Conservation (phyloP, 108 stramenopile species). For the Skeletonema tropicum region DNA sequence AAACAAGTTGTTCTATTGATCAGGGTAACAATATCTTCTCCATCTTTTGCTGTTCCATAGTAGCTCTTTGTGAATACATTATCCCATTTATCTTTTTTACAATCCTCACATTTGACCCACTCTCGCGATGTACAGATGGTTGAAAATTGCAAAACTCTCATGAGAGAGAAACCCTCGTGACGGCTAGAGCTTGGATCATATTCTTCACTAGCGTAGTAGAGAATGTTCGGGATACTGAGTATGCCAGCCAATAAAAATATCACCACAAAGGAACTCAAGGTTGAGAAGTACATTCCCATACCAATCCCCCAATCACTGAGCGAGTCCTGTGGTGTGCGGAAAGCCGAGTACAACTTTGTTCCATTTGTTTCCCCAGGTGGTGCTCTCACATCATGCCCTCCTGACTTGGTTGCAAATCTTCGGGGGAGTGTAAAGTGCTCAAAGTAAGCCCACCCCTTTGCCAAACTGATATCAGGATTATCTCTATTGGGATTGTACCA, state of each 20-base stretch:
- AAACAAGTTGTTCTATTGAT: slow-evolving; percentile 34
- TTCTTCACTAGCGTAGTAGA: slow-evolving; percentile 29
- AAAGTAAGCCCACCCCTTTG: slow-evolving; percentile 70
- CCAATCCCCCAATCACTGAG: slow-evolving; percentile 75
- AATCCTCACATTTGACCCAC: slow-evolving; percentile 70
- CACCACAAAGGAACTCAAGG: slow-evolving; percentile 21
- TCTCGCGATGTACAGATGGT: slow-evolving; percentile 59
- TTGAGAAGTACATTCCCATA: slow-evolving; percentile 69
- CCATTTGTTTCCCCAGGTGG: slow-evolving; percentile 60
- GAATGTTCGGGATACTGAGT: slow-evolving; percentile 33
- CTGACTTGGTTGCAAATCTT: slow-evolving; percentile 31
- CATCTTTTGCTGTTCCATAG: slow-evolving; percentile 30
- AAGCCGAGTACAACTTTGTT: slow-evolving; percentile 61
- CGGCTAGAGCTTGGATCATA: slow-evolving; percentile 29
- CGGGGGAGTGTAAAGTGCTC: slow-evolving; percentile 80
- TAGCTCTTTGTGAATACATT: slow-evolving; percentile 19
- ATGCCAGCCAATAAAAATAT: slow-evolving; percentile 30
- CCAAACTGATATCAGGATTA: slow-evolving; percentile 43
- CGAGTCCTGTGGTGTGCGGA: slow-evolving; percentile 38
- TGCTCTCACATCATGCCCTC: slow-evolving; percentile 47
- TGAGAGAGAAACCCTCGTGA: background rate
- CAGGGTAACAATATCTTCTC: slow-evolving; percentile 20
- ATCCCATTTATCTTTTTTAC: slow-evolving; percentile 15
- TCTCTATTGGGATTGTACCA: slow-evolving; percentile 71
- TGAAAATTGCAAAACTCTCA: slow-evolving; percentile 35